Evolutionary conservation across 371 early-diverging fungal species (phyloP), one percentile per base, ranked within the genome.

Genomic region (Haplosporangium sp.): DNA sequence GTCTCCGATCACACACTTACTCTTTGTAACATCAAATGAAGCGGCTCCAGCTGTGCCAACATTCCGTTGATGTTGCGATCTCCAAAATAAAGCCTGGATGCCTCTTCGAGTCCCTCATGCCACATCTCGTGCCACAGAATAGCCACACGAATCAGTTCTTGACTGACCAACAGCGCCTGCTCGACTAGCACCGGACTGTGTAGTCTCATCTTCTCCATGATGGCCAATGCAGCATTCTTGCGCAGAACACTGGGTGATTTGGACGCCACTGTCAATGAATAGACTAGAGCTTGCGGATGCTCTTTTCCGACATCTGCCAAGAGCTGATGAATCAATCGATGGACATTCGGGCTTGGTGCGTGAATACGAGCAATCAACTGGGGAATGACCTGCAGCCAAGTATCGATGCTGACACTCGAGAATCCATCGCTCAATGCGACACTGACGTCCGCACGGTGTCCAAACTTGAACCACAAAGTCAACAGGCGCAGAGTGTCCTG

Each of bases 331-430:
- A 98, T 94, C 52, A 98, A 84, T 12, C 89, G 83, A 52, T 97
- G 91, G 0, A 98, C 96, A 64, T 93, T 89, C 5, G 91, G 87
- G 60, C 86, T 92, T 11, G 92, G 90, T 0, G 95, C 91, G 71
- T 98, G 96, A 67, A 98, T 97, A 64, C 98, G 91, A 0, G 98
- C 99, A 86, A 99, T 97, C 37, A 99, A 83, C 51, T 98, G 98
- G 11, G 99, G 99, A 71, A 99, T 98, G 18, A 98, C 99, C 82
- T 98, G 96, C 37, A 98, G 84, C 99, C 99, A 98, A 0, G 97
- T 97, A 57, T 96, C 96, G 59, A 97, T 93, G 68, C 91, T 93
- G 37, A 98, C 96, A n/a, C 86, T 90, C 38, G 89, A 89, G 81
- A 97, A 95, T 0, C 97, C 97, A 60, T 95, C 95, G 5, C 85